A percentile compares a stretch with the other conserved stretches of the same genome.
These are phyloP conservation scores for Rhodotorula graminis DNA, from an alignment of 768 basidiomycete species.

Conservation along the genomic window DNA sequence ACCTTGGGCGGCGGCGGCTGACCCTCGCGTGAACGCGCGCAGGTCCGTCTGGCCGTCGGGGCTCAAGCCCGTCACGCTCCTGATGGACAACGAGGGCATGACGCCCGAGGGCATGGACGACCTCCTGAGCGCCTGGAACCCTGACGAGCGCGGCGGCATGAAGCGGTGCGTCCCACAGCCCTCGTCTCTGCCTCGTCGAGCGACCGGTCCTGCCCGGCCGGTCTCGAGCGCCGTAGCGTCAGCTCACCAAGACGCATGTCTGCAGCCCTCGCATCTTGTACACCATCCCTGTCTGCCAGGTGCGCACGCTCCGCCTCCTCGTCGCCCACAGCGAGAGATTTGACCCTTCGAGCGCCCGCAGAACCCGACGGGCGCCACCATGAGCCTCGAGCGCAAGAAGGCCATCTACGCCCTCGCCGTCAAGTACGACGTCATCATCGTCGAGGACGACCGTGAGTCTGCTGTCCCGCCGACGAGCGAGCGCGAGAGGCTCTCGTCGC, in stretches of 20 bases:
- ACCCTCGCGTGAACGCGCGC: neutral
- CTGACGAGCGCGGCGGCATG: slow-evolving; percentile 53
- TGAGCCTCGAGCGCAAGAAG: slow-evolving; percentile 62
- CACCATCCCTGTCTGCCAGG: slow-evolving; percentile 43
- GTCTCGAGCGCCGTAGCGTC: too few species aligned
- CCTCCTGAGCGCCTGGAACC: slow-evolving; percentile 65
- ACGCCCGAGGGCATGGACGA: slow-evolving; percentile 59
- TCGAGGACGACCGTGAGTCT: slow-evolving; percentile 65
- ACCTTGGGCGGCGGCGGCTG: too few species aligned
- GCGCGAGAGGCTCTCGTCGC: too few species aligned
- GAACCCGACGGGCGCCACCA: slow-evolving; percentile 74
- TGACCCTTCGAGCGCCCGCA: slow-evolving; percentile 61
- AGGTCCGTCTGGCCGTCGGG: slow-evolving; percentile 47
- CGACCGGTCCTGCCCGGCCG: too few species aligned
- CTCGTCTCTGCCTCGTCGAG: too few species aligned
- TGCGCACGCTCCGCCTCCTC: neutral
- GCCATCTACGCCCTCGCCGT: slow-evolving; percentile 76
- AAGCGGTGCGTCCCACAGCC: slow-evolving; percentile 51
- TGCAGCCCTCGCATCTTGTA: slow-evolving; percentile 66
- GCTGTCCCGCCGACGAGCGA: too few species aligned
- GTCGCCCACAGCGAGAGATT: neutral
- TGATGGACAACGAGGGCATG: slow-evolving; percentile 70
- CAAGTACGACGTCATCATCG: slow-evolving; percentile 72
- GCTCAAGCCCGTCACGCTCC: slow-evolving; percentile 56
- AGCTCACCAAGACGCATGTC: neutral